phyloP scores from a whole-genome alignment of 2,329 filamentous ascomycete genomes.

The Aschersonia sp. region DNA sequence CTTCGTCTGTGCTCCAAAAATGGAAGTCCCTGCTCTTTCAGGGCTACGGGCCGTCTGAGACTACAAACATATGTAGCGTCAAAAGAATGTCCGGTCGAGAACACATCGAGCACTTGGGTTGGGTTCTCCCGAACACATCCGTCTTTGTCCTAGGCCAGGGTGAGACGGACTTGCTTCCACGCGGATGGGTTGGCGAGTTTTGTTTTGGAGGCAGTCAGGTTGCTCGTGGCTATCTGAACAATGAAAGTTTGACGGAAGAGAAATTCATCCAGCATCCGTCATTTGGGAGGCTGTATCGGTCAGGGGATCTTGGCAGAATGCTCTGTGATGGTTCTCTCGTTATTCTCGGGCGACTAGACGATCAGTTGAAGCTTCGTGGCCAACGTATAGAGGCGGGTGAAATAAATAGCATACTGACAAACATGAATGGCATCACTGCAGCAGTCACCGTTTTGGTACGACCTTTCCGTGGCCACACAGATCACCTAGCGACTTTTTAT shows the following conservation, averaged over 20 bases:
- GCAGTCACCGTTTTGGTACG: conserved; percentile 48
- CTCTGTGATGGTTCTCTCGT: conserved; percentile 62
- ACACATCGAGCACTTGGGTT: conserved; percentile 61
- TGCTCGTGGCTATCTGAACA: conserved; percentile 57
- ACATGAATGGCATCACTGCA: conserved; percentile 35
- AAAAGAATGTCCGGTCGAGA: conserved; percentile 44
- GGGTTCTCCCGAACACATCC: conserved; percentile 61
- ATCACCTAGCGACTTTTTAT: conserved; percentile 57
- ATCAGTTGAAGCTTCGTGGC: conserved; percentile 70
- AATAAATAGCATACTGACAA: conserved; percentile 49
- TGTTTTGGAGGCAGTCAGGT: conserved; percentile 82
- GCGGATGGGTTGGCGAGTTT: conserved; percentile 65
- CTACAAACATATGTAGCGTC: conserved; percentile 76
- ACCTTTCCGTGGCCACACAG: conserved; percentile 18
- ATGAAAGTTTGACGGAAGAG: conserved; percentile 41
- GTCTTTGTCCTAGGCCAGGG: conserved; percentile 42
- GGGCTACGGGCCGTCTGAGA: conserved; percentile 74
- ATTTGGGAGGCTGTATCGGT: conserved; percentile 65
- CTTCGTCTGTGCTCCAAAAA: conserved; percentile 48
- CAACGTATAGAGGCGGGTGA: conserved; percentile 69
- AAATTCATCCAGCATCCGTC: conserved; percentile 56
- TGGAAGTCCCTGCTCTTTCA: conserved; percentile 64
- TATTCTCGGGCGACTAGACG: conserved; percentile 60
- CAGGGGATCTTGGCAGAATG: conserved; percentile 69
- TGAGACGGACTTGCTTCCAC: conserved; percentile 39